A percentile compares a stretch with the other conserved stretches of the same genome.
phyloP scores from a whole-genome alignment of 2,329 filamentous ascomycete genomes.

The Pseudocercospora eumusae region DNA sequence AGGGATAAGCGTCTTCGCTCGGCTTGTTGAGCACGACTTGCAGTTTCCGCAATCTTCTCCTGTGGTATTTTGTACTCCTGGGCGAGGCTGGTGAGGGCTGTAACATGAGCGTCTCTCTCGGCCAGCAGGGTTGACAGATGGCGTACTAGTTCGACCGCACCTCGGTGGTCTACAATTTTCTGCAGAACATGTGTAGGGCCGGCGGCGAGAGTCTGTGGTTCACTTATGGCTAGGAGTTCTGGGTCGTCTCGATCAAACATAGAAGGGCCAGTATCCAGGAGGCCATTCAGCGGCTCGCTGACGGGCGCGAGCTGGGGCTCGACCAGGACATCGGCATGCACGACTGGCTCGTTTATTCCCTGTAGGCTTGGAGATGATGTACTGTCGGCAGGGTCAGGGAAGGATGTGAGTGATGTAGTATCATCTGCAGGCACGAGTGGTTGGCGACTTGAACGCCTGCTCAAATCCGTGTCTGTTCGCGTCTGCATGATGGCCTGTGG shows the following conservation, averaged over 20 bases:
- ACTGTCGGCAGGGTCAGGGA: slow-evolving; percentile 35
- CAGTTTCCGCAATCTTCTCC: slow-evolving; percentile 33
- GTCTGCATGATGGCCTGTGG: slow-evolving; percentile 16
- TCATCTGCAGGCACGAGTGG: slow-evolving; percentile 29
- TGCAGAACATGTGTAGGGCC: slow-evolving; percentile 31
- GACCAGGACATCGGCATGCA: slow-evolving; percentile 7
- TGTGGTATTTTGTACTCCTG: slow-evolving; percentile 39
- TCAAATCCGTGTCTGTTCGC: no score
- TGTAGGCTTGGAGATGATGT: slow-evolving; percentile 21
- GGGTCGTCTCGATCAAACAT: slow-evolving; percentile 37
- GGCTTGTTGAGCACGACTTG: slow-evolving; percentile 33
- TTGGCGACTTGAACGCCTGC: slow-evolving; percentile 25
- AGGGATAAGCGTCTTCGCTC: slow-evolving; percentile 35
- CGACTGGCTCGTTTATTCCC: slow-evolving; percentile 17
- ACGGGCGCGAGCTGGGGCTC: slow-evolving; percentile 10
- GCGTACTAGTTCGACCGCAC: slow-evolving; percentile 36
- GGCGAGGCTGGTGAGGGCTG: slow-evolving; percentile 37
- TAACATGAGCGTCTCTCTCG: slow-evolving; percentile 40
- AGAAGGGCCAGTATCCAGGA: slow-evolving; percentile 37
- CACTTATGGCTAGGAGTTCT: slow-evolving; percentile 13
- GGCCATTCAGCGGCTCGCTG: slow-evolving; percentile 30
- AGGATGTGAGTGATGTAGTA: slow-evolving; percentile 36
- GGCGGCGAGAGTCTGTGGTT: slow-evolving; percentile 35
- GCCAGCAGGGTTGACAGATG: slow-evolving; percentile 35
- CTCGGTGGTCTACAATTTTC: slow-evolving; percentile 36